phyloP scores from a whole-genome alignment of 1,139 yeast species.

The Debaryomyces robertsiae region DNA sequence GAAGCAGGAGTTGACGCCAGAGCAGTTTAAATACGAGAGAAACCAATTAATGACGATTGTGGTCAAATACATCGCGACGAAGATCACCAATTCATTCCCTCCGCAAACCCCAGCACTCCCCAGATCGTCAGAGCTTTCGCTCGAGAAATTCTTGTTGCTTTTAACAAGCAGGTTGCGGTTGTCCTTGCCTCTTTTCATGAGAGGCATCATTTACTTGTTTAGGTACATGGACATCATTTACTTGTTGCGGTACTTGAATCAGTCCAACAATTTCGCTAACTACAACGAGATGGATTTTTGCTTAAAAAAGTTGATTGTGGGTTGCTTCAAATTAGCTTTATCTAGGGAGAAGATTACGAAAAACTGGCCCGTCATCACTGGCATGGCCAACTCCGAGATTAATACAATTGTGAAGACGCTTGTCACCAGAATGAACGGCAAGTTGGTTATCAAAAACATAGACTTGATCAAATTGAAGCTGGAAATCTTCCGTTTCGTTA shows the following conservation, averaged over 20 bases:
- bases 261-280: slow-evolving; percentile 47
- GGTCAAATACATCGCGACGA: slow-evolving; percentile 48
- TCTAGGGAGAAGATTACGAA: slow-evolving; percentile 31
- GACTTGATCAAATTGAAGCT: slow-evolving; percentile 42
- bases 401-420: slow-evolving; percentile 41
- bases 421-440: slow-evolving; percentile 47
- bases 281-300: slow-evolving; percentile 51
- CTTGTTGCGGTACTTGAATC: slow-evolving; percentile 49
- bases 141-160: slow-evolving; percentile 45
- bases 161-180: slow-evolving; percentile 43
- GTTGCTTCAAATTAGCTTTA: slow-evolving; percentile 47
- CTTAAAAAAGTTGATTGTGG: slow-evolving; percentile 46
- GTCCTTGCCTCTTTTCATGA: slow-evolving; percentile 41
- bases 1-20: slow-evolving; percentile 10
- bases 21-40: slow-evolving; percentile 22
- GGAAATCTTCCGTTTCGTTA: slow-evolving; percentile 48
- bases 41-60: slow-evolving; percentile 46
- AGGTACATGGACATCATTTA: slow-evolving; percentile 54
- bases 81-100: slow-evolving; percentile 49
- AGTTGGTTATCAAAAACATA: slow-evolving; percentile 40
- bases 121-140: slow-evolving; percentile 40
- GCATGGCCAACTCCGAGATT: slow-evolving; percentile 41
- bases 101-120: slow-evolving; percentile 35
- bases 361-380: slow-evolving; percentile 43
- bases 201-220: slow-evolving; percentile 47